Evolutionary conservation across 1,284 basidiomycete genomes (phyloP), one percentile per base, ranked within the genome.

Genomic region (Xerocomus tenax): DNA sequence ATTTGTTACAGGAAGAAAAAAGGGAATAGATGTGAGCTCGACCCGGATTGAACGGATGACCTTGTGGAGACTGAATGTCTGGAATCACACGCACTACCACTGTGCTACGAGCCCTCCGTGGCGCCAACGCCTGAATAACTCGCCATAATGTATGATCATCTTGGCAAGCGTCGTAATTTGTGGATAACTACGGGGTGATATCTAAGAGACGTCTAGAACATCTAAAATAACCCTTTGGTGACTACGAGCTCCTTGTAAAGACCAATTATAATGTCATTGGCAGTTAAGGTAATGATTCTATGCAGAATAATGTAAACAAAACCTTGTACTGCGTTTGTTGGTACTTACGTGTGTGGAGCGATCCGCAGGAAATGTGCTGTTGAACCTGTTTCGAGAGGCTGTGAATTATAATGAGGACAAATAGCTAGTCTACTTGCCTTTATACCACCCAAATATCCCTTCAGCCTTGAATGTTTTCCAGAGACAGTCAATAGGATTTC

Each of bases 391-490:
- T 45, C 19, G 12, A 45, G 41, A 1, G 40, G 23, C 48, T 7
- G 21, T 53, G 10, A 54, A 29, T 21, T 7, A 12, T 2, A 13
- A 7, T 2, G 48, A 39, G 12, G 16, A 38, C 10, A 18, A 12
- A 6, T 12, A 7, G 16, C 1, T 16, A 45, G 36, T 46, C 2
- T 39, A 30, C 65, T 51, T 51, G 80, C 90, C 91, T 74, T 95
- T 95, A 72, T 97, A 96, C 86, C 86, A 89, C 21, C 91, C 95
- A 38, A 82, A 73, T 9, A 94, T 72, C 35, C 95, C 95, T 71
- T 98, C 95, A 0, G 87, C 75, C 65, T 87, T 87, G 57, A 91
- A 79, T 0, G 94, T 98, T 73, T 97, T 95, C 87, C 89, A 96
- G 45, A 98, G 74, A 69, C 94, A 97, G 63, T 97, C 93, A 59